Conservation (phyloP, 2,329 filamentous ascomycete genomes). For the Uncinocarpus reesii region DNA sequence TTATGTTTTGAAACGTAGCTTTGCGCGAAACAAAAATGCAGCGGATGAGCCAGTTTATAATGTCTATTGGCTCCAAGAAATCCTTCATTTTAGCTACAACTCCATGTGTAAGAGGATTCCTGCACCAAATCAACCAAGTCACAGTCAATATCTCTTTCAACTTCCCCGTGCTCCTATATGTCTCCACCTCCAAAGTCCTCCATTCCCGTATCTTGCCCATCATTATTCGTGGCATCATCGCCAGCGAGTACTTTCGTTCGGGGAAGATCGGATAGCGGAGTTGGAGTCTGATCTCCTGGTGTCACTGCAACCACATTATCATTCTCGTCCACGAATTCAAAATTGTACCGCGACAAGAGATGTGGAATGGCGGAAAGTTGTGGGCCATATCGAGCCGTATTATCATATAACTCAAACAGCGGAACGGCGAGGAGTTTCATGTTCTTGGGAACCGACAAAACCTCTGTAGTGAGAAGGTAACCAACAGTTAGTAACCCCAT, state of each 20-base stretch:
- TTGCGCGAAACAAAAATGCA: too few relatives aligned
- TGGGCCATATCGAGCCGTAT: slow-evolving; percentile 85
- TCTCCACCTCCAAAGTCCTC: slow-evolving; percentile 18
- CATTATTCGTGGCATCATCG: slow-evolving; percentile 22
- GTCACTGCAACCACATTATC: slow-evolving; percentile 79
- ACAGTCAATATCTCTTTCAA: too few relatives aligned
- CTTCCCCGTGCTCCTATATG: slow-evolving; percentile 8
- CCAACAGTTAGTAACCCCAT: neutral
- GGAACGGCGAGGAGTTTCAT: slow-evolving; percentile 98
- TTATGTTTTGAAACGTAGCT: too few relatives aligned
- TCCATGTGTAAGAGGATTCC: too few relatives aligned
- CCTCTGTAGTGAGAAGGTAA: slow-evolving; percentile 47
- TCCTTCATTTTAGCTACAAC: too few relatives aligned
- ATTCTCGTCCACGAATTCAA: slow-evolving; percentile 91
- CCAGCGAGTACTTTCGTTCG: slow-evolving; percentile 57
- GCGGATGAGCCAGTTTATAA: too few relatives aligned
- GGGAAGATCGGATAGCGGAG: slow-evolving; percentile 42
- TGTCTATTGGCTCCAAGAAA: too few relatives aligned
- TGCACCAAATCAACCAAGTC: too few relatives aligned
- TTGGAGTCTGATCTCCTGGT: slow-evolving; percentile 57
- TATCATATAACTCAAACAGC: slow-evolving; percentile 96
- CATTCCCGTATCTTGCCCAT: slow-evolving; percentile 17
- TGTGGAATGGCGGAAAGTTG: slow-evolving; percentile 95
- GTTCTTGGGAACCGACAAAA: slow-evolving; percentile 94
- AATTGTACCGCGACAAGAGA: slow-evolving; percentile 87